These are phyloP conservation scores for Chloranthus sessilifolius DNA, from an alignment of 164 flowering plant species.

Conservation along the genomic window DNA sequence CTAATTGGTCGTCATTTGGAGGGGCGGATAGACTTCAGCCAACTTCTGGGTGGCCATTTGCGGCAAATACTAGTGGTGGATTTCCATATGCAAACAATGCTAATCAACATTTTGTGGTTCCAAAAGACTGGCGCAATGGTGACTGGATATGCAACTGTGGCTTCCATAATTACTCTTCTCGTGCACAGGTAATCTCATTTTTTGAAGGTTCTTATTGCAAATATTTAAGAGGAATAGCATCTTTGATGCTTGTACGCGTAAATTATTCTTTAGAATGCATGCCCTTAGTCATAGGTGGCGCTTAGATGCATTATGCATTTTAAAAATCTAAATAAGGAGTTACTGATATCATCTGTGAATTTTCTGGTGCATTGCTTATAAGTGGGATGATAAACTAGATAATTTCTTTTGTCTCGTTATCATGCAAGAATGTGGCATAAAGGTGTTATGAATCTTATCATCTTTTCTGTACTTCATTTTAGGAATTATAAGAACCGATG, in stretches of 20 bases:
- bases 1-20: conserved; percentile 55
- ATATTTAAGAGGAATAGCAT: too few relatives aligned
- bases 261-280: background rate
- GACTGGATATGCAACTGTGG: conserved; percentile 96
- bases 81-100: conserved; percentile 36
- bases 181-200: conserved; percentile 51
- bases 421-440: too few relatives aligned
- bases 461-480: too few relatives aligned
- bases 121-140: conserved; percentile 86
- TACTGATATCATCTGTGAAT: too few relatives aligned
- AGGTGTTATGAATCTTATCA: too few relatives aligned
- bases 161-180: conserved; percentile 91
- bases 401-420: too few relatives aligned
- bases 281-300: too few relatives aligned
- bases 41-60: conserved; percentile 43
- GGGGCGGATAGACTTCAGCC: conserved; percentile 40
- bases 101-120: conserved; percentile 41
- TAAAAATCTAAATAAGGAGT: too few relatives aligned
- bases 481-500: too few relatives aligned
- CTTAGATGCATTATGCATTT: too few relatives aligned
- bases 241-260: background rate
- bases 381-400: too few relatives aligned
- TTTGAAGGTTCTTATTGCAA: conserved; percentile 28
- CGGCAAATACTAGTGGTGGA: conserved; percentile 33
- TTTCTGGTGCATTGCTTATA: too few relatives aligned